Base-by-base conservation (phyloP, 2,329 filamentous ascomycete species). In the Corniculantispora saksenae region DNA sequence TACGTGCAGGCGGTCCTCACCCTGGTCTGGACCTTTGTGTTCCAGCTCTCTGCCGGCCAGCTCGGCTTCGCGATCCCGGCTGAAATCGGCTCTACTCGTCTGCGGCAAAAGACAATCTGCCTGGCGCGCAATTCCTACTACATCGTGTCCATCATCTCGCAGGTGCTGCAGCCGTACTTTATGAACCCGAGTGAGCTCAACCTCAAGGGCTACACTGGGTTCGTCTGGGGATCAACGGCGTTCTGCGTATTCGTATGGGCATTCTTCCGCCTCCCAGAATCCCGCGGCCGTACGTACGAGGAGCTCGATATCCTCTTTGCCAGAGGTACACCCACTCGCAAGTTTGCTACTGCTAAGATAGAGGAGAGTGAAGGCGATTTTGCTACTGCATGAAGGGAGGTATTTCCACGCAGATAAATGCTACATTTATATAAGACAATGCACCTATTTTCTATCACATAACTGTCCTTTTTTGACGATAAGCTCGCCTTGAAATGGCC, bases 351-450 rank as follows among this genome's bases (percentile, higher is more conserved):
- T 65, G 78, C 83, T 70, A 82, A 80, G 23, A 72, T 85, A 9
- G 55, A 58, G 9, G 25, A 21, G 6, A 29, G 83, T 83, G 6
- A 85, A 87, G 72, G 81, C 83, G 0, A 81, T 81, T 50, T 81
- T 78, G 2, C 77, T 82, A 25, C 83, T 81, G 0, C 81, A 84
- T 54, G 82, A 83, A 68, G 83, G 86, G 72, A 76, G 48, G 15
- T 17, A 13, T 17, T 38, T n/a, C 10, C 3, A 35, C 29, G 32
- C 32, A 10, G 6, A 29, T 10, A n/a, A n/a, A n/a, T n/a, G n/a
- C n/a, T n/a, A n/a, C n/a, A n/a, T n/a, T n/a, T n/a, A n/a, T n/a
- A n/a, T n/a, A n/a, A n/a, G n/a, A n/a, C n/a, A n/a, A n/a, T n/a
- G n/a, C n/a, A n/a, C n/a, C n/a, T n/a, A n/a, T 32, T 32, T 10